Evolutionary conservation across 257 asterid species (phyloP).

Genomic region (Eustoma russellianum): DNA sequence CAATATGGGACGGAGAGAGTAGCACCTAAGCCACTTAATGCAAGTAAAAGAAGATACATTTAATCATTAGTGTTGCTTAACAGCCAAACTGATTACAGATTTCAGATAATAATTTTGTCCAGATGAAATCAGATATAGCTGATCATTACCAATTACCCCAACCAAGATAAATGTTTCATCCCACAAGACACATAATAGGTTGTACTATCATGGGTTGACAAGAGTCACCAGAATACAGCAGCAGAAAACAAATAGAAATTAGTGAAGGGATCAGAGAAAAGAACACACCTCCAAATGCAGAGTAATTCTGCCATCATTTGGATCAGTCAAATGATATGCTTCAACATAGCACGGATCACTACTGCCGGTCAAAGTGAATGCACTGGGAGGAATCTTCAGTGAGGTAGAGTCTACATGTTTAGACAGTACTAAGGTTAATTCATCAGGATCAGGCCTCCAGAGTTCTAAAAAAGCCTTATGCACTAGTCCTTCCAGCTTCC

Average conservation of each 20-base stretch:
- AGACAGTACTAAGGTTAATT: conserved; percentile 56
- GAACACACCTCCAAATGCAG: conserved; percentile 71
- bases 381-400: conserved; percentile 72
- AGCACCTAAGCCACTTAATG: too few relatives aligned
- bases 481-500: conserved; percentile 78
- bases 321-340: conserved; percentile 83
- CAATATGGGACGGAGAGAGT: too few relatives aligned
- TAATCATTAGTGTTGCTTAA: too few relatives aligned
- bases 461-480: conserved; percentile 86
- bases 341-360: conserved; percentile 95
- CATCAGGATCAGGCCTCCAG: conserved; percentile 91
- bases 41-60: too few relatives aligned
- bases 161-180: too few relatives aligned
- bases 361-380: conserved; percentile 72
- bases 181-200: neutral
- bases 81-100: too few relatives aligned
- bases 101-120: too few relatives aligned
- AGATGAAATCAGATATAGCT: too few relatives aligned
- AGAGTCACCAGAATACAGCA: neutral
- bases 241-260: neutral
- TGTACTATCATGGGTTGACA: neutral
- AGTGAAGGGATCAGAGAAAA: too few relatives aligned
- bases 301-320: conserved; percentile 80
- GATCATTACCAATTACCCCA: too few relatives aligned
- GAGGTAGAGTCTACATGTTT: conserved; percentile 57